Evolutionary conservation across 495 filamentous ascomycete species (phyloP).

Genomic region (Sabuloglossum arenarium): DNA sequence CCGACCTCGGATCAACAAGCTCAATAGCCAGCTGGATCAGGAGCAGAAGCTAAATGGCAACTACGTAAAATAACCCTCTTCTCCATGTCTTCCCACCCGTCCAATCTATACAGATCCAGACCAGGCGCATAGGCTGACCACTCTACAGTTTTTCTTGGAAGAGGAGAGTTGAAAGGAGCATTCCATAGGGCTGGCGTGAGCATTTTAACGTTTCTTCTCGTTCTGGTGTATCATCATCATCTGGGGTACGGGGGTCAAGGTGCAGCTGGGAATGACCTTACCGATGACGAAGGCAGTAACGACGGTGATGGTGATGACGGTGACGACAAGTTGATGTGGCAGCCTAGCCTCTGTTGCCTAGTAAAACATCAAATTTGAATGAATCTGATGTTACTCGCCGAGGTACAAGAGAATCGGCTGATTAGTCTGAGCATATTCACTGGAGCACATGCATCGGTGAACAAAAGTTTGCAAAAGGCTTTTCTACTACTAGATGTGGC

Average conservation of each 20-base stretch:
- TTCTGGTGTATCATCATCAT: not conserved
- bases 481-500: not conserved
- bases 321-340: conserved; percentile 13
- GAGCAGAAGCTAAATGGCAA: conserved; percentile 90
- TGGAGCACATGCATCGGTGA: not conserved
- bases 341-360: not conserved
- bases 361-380: not conserved
- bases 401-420: not conserved
- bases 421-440: not conserved
- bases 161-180: conserved; percentile 61
- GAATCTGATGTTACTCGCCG: not conserved
- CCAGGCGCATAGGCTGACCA: not conserved
- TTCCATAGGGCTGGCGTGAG: conserved; percentile 14
- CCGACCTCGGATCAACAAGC: conserved; percentile 95
- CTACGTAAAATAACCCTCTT: conserved; percentile 49
- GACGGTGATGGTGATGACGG: conserved; percentile 33
- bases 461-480: not conserved
- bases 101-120: not conserved
- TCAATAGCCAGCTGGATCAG: conserved; percentile 83
- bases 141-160: conserved; percentile 60
- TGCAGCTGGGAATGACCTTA: conserved; percentile 20
- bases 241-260: not conserved
- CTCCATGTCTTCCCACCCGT: not conserved
- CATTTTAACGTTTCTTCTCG: not conserved
- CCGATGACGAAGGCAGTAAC: conserved; percentile 22